Base-by-base conservation (phyloP, 2,329 filamentous ascomycete genomes). In the Nemania abortiva region DNA sequence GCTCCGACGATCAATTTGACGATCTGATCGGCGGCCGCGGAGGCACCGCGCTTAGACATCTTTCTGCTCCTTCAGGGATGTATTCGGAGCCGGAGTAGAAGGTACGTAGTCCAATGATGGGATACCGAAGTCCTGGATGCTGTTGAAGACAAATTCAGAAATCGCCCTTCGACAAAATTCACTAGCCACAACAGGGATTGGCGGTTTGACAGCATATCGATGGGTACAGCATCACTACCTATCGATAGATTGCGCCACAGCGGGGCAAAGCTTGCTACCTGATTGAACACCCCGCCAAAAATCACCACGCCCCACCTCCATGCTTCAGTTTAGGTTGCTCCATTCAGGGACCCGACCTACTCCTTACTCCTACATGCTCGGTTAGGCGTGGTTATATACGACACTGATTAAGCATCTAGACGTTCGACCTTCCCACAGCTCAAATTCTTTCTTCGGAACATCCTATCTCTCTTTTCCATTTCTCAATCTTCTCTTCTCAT, bases 1-100 rank as follows among this genome's bases (percentile, higher is more conserved):
- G 96, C 96, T 77, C 95, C 96, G 70, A 99, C 96, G 74, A 99
- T 97, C 81, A 99, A 89, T 85, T 98, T 99, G 80, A 99, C 95
- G 69, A 98, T 90, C 82, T 93, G 90, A 78, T 97, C 88, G 49
- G 82, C 80, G 39, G 73, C 81, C 63, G 78, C 78, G 52, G 79
- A 78, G 47, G 79, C 81, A 67, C 78, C 77, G 64, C 80, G 80
- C 75, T 87, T 89, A 34, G 87, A 88, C 88, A 90, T 89, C 64
- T 68, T 79, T 67, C 54, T 47, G 24, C 15, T 52, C 61, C 20
- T 72, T 65, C n/a, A 49, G 45, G 65, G 13, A 20, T 45, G 49
- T n/a, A 18, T 34, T 45, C 10, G 20, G 34, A 52, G 37, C 22
- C 45, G 56, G 54, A 34, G 45, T 52, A 55, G 5, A n/a, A 56